Base-by-base conservation (phyloP, 257 asterid species). In the Penstemon newberryi region DNA sequence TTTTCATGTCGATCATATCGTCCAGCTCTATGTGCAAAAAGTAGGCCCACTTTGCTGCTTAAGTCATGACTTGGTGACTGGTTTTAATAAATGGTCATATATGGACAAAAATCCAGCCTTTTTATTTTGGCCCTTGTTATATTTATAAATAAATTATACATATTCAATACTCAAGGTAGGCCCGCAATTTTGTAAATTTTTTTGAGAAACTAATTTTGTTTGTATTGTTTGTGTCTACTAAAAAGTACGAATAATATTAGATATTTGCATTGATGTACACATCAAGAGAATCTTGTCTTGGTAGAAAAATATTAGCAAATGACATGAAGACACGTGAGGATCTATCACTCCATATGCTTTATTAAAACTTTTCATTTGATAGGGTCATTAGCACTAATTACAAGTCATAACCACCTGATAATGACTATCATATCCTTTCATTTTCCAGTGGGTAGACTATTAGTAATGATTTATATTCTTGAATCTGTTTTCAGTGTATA, bases 341-440 rank as follows among this genome's bases (percentile, higher is more conserved):
- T 33, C 11, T 52, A 66, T 37, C 63, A n/a, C 10, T 37, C 44
- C 76, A 72, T 71, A 72, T 72, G 71, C 59, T 8, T 44, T 56
- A 70, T 41, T 46, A 0, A 15, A 15, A 15, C 18, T 15, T 15
- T 15, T 15, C 10, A 33, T 44, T 64, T 57, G 67, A 55, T n/a
- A 10, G 66, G 53, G 41, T 18, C 39, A n/a, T 40, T 25, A 7
- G 11, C 36, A n/a, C 47, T 33, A 45, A 33, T 37, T 19, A 39
- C 5, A 50, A 55, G 37, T 18, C 60, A 7, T 10, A 15, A 72
- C 62, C 37, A 37, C 37, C 13, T 46, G 60, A 66, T 33, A 25
- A 25, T 6, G 65, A 54, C 52, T 36, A 52, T 7, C 53, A 7
- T 6, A 43, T 43, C 0, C 5, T 4, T 10, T 12, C 39, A 52